phyloP scores from a whole-genome alignment of 441 rosid genomes.

The Flueggea neowawraea region DNA sequence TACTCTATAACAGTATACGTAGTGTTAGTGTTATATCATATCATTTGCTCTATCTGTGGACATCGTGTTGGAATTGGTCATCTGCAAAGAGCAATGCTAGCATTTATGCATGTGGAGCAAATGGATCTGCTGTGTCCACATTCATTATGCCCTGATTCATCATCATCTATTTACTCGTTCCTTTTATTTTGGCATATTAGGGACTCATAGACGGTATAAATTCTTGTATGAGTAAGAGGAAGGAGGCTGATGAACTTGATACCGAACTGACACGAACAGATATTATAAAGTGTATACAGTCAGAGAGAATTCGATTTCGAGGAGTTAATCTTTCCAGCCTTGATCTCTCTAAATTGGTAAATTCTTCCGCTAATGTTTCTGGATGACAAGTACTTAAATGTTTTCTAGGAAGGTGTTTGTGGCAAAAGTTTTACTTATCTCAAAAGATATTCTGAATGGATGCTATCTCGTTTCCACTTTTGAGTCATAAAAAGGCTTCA shows the following conservation, averaged over 20 bases:
- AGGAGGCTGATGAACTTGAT: conserved; percentile 50
- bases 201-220: conserved; percentile 66
- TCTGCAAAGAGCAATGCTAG: no score
- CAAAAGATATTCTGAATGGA: no score
- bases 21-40: no score
- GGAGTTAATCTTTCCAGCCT: conserved; percentile 88
- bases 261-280: conserved; percentile 75
- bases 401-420: neutral
- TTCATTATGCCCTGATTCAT: no score
- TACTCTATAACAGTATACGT: no score
- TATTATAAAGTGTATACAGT: conserved; percentile 88
- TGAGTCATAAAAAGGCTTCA: no score
- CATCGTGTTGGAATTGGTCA: no score
- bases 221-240: conserved; percentile 38
- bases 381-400: no score
- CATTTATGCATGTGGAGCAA: no score
- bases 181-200: conserved; percentile 20
- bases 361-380: conserved; percentile 10
- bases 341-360: conserved; percentile 95
- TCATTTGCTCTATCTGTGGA: no score
- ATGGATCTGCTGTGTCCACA: no score
- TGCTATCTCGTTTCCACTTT: no score
- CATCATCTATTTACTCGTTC: neutral
- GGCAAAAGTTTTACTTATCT: neutral
- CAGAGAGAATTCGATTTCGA: conserved; percentile 72